These are phyloP conservation scores for Carex parvula DNA, from an alignment of 176 grass and related monocot species.

Conservation along the genomic window DNA sequence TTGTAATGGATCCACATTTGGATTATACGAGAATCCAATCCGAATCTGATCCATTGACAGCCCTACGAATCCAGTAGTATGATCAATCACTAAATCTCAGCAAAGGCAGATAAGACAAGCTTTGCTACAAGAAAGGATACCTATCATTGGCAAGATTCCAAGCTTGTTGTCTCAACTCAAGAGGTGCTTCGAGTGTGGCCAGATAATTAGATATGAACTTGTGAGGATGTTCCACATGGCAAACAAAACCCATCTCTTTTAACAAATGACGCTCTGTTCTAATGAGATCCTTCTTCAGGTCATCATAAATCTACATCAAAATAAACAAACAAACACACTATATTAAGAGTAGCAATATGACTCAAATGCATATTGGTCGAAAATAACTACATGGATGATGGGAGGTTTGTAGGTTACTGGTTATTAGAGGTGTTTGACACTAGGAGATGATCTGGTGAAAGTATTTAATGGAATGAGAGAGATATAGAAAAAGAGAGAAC, in stretches of 20 bases:
- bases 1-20: too few relatives aligned
- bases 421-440: not conserved
- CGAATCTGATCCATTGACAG: too few relatives aligned
- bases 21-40: too few relatives aligned
- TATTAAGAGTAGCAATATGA: not conserved
- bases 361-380: not conserved
- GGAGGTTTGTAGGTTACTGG: not conserved
- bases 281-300: constrained; percentile 79
- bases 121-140: constrained; percentile 28
- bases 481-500: not conserved
- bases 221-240: constrained; percentile 89
- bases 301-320: constrained; percentile 57
- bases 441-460: not conserved
- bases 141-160: constrained; percentile 98
- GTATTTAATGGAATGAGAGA: not conserved
- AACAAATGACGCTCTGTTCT: constrained; percentile 74
- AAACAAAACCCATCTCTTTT: constrained; percentile 90
- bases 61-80: not conserved
- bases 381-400: not conserved
- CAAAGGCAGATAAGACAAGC: not conserved
- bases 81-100: not conserved
- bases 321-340: constrained; percentile 24
- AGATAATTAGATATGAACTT: constrained; percentile 96
- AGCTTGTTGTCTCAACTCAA: constrained; percentile 74
- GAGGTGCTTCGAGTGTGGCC: constrained; percentile 59